Evolutionary conservation across 2,329 filamentous ascomycete genomes (phyloP).

Genomic region (Epichloe sp.): DNA sequence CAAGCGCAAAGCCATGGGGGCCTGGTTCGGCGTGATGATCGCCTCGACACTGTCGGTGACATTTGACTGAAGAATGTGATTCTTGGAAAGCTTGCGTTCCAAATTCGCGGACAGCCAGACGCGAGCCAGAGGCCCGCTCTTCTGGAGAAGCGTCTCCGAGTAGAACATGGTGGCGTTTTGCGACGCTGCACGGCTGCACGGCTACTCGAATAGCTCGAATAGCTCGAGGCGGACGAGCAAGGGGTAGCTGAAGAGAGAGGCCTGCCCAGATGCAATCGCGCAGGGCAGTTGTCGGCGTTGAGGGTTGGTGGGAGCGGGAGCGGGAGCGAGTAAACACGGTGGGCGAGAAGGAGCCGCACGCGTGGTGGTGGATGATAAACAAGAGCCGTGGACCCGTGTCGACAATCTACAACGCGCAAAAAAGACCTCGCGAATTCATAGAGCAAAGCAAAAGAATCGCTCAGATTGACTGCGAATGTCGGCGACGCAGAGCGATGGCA

Average conservation of each 20-base stretch:
- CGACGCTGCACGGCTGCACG: constrained; percentile 16
- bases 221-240: constrained; percentile 10
- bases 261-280: neutral
- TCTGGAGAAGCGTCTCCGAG: constrained; percentile 86
- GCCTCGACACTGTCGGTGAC: constrained; percentile 89
- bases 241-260: neutral
- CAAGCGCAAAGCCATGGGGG: constrained; percentile 84
- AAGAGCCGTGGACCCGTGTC: constrained; percentile 17
- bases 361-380: constrained; percentile 17
- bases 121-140: constrained; percentile 91
- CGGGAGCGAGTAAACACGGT: constrained; percentile 18
- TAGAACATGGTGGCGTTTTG: constrained; percentile 68
- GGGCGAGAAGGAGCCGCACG: constrained; percentile 17
- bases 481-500: constrained; percentile 14
- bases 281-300: constrained; percentile 6
- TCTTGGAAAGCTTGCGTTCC: constrained; percentile 96
- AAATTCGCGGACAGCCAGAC: constrained; percentile 98
- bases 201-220: constrained; percentile 3
- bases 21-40: constrained; percentile 86
- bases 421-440: constrained; percentile 16
- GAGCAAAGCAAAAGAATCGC: constrained; percentile 15
- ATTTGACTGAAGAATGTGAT: constrained; percentile 87
- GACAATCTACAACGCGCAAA: constrained; percentile 17
- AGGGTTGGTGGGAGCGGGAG: neutral
- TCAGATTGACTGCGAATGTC: constrained; percentile 9